phyloP scores from a whole-genome alignment of 23 red algal genomes.

The Gracilaria domingensis region DNA sequence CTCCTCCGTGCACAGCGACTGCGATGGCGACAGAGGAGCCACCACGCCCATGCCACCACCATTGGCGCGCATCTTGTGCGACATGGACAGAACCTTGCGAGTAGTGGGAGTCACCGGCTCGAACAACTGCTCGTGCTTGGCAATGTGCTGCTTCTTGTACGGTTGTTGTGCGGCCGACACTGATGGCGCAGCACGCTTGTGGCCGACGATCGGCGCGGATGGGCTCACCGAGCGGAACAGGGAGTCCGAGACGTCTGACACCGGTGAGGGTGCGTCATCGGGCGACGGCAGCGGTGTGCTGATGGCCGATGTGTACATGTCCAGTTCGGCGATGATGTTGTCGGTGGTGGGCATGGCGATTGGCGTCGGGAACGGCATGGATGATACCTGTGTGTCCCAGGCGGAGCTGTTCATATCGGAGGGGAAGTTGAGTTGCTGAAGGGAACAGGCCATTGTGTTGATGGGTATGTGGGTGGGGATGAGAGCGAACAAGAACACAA shows the following conservation, averaged over 20 bases:
- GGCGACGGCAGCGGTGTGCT: constrained; percentile 26
- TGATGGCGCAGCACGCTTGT: not conserved
- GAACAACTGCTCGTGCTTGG: not conserved
- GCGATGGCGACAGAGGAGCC: constrained; percentile 12
- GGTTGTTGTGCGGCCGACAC: not conserved
- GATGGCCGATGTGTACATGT: constrained; percentile 48
- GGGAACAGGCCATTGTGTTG: too few relatives aligned
- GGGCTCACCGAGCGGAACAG: constrained; percentile 1
- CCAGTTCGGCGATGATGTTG: constrained; percentile 45
- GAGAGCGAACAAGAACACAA: too few relatives aligned
- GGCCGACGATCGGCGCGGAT: not conserved
- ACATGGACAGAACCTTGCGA: not conserved
- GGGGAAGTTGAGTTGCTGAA: too few relatives aligned
- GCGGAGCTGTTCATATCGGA: too few relatives aligned
- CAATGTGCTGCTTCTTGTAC: not conserved
- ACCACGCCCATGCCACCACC: too few relatives aligned
- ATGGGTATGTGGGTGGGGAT: too few relatives aligned
- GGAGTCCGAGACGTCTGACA: constrained; percentile 16
- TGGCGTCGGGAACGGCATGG: too few relatives aligned
- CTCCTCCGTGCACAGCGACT: constrained; percentile 42
- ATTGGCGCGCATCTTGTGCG: not conserved
- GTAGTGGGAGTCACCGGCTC: constrained; percentile 42
- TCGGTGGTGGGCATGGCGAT: too few relatives aligned
- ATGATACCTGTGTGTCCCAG: too few relatives aligned
- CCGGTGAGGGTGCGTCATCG: constrained; percentile 22